Evolutionary conservation across 805 yeast species (phyloP), one percentile per base, ranked within the genome.

Genomic region (Suhomyces canberraensis): DNA sequence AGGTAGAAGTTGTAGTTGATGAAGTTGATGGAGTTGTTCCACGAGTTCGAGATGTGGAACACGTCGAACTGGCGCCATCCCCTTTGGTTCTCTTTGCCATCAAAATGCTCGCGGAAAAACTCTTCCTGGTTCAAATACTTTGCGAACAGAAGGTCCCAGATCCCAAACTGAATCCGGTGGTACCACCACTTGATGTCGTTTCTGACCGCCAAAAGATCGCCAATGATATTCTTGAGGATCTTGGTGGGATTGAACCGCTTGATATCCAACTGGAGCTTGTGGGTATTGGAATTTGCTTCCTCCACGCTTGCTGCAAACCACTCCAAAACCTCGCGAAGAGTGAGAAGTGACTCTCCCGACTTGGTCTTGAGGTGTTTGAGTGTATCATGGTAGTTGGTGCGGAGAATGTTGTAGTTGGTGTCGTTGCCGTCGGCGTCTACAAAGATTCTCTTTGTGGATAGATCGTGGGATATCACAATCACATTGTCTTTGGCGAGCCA

Each of bases 381-480:
- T 16, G 40, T 46, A 4, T 52, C 56, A 7, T 57, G 48, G 39
- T 52, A 68, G 24, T 51, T 43, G 4, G 66, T 56, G 8, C 60
- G 43, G 9, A 63, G 48, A 21, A 68, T 67, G 42, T 56, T 51
- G 41, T 48, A 62, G 41, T 64, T 53, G 8, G 72, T 48, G 16
- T 58, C 60, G 8, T 57, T 43, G 6, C 71, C 72, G 31, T 63
- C 47, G 5, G 46, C 48, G 39, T 58, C 61, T 22, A 57, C 58
- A 41, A 65, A 68, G 11, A 62, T 51, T 13, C 74, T 46, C 25
- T 63, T 61, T 22, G 74, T 68, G 37, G 43, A 55, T 7, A 46
- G 54, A 42, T 68, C 74, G 44, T 68, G 74, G 3, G 67, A 62
- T 3, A 68, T 60, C 11, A 68, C 64, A 38, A 66, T 42, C 16